Conservation (phyloP, 148 eudicot genomes). For the Fagopyrum homotropicum region DNA sequence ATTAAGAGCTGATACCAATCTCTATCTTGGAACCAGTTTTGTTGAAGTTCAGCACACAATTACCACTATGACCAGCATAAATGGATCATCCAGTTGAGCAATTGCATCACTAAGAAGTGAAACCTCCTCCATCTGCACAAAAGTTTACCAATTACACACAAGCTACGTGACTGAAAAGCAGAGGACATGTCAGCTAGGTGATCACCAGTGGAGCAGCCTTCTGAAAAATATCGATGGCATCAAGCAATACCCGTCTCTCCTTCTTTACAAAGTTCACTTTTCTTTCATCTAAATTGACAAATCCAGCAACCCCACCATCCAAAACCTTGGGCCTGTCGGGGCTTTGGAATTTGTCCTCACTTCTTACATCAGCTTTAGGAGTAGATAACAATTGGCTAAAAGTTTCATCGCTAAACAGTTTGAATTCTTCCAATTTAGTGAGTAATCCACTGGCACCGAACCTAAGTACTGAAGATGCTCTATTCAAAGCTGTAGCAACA, state of each 20-base stretch:
- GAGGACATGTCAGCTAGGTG: conserved; percentile 33
- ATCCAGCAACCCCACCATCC: conserved; percentile 39
- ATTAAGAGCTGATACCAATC: conserved; percentile 96
- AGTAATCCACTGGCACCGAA: conserved; percentile 80
- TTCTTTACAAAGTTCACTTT: conserved; percentile 56
- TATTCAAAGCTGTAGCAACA: conserved; percentile 27
- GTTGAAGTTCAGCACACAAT: conserved; percentile 99
- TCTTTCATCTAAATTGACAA: conserved; percentile 50
- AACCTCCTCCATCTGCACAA: conserved; percentile 90
- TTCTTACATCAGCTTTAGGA: conserved; percentile 18
- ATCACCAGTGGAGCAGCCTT: conserved; percentile 97
- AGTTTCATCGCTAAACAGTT: conserved; percentile 35
- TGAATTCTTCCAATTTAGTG: conserved; percentile 50
- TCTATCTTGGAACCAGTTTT: conserved; percentile 90
- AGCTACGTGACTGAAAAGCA: conserved; percentile 1
- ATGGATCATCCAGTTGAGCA: conserved; percentile 91
- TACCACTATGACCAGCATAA: conserved; percentile 99
- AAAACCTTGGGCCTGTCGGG: conserved; percentile 23
- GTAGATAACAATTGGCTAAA: conserved; percentile 35
- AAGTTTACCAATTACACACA: conserved; percentile 15
- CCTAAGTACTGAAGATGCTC: conserved; percentile 27
- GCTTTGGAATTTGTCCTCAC: conserved; percentile 18
- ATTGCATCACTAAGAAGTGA: conserved; percentile 93
- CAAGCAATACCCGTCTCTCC: conserved; percentile 57
- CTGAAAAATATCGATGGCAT: conserved; percentile 53